Percentiles rank a stretch among this genome's conserved stretches.
phyloP scores from a whole-genome alignment of 2,329 filamentous ascomycete genomes.

The Aspergillus pseudoviridinutans region DNA sequence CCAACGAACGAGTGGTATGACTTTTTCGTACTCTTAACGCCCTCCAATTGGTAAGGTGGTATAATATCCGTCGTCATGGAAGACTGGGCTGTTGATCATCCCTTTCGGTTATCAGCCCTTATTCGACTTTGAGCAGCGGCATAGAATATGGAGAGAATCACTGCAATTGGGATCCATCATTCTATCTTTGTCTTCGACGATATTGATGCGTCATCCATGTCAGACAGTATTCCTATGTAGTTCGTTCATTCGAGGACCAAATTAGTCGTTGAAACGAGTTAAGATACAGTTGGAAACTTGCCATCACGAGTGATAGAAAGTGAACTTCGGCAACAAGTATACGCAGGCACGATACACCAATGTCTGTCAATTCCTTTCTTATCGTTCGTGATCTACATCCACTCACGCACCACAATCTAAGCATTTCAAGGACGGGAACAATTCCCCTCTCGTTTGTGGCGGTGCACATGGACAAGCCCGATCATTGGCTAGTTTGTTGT shows the following conservation, averaged over 20 bases:
- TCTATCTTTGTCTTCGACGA: background rate
- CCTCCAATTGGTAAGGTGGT: background rate
- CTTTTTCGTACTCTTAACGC: no score
- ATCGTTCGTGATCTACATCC: background rate
- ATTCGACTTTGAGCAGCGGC: background rate
- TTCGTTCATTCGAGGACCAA: no score
- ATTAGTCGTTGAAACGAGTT: no score
- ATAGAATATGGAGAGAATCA: background rate
- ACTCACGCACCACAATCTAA: no score
- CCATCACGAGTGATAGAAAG: no score
- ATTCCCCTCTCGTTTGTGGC: constrained; percentile 11
- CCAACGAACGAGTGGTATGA: background rate
- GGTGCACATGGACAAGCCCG: constrained; percentile 7
- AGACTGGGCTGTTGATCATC: background rate
- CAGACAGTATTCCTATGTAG: background rate
- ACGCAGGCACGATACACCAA: no score
- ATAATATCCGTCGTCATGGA: background rate
- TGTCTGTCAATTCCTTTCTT: background rate
- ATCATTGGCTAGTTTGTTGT: constrained; percentile 8
- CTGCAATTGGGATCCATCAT: background rate
- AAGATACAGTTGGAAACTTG: no score
- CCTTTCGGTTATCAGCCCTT: background rate
- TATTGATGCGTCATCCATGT: no score
- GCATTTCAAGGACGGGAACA: background rate
- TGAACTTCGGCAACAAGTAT: no score